phyloP scores from a whole-genome alignment of 2,329 filamentous ascomycete genomes.

The Penicillium sp. region DNA sequence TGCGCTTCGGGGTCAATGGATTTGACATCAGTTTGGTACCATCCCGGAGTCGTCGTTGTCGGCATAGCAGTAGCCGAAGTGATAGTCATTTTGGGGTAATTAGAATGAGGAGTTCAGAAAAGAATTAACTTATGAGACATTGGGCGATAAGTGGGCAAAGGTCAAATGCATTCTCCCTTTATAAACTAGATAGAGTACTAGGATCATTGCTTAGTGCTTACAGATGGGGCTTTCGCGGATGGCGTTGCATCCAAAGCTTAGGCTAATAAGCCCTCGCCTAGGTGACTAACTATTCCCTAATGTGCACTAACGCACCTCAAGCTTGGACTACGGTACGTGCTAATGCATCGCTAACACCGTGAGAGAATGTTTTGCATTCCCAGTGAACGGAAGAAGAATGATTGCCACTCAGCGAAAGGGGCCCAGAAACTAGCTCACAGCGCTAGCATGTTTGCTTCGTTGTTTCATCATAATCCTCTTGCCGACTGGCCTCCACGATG shows the following conservation, averaged over 20 bases:
- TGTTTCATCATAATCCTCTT: too few relatives aligned
- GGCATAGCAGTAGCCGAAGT: not conserved
- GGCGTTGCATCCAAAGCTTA: too few relatives aligned
- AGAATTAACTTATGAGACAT: not conserved
- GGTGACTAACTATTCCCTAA: not conserved
- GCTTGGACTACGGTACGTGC: too few relatives aligned
- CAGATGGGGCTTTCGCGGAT: too few relatives aligned
- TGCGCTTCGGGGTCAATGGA: not conserved
- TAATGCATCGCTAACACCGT: not conserved
- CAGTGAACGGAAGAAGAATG: too few relatives aligned
- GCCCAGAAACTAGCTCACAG: too few relatives aligned
- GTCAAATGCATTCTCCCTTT: not conserved
- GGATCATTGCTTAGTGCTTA: too few relatives aligned
- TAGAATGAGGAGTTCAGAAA: not conserved
- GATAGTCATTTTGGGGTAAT: not conserved
- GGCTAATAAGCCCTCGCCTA: not conserved
- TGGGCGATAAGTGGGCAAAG: too few relatives aligned
- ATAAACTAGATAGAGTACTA: too few relatives aligned
- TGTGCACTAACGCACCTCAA: not conserved
- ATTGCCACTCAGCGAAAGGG: too few relatives aligned
- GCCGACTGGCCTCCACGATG: not conserved
- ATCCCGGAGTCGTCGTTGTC: not conserved
- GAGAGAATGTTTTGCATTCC: too few relatives aligned
- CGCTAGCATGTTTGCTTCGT: too few relatives aligned
- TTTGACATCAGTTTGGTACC: not conserved